Percentiles rank a stretch among this genome's conserved stretches.
Evolutionary conservation across 2,329 filamentous ascomycete genomes (phyloP).

Genomic region (Penicillium thymicola): DNA sequence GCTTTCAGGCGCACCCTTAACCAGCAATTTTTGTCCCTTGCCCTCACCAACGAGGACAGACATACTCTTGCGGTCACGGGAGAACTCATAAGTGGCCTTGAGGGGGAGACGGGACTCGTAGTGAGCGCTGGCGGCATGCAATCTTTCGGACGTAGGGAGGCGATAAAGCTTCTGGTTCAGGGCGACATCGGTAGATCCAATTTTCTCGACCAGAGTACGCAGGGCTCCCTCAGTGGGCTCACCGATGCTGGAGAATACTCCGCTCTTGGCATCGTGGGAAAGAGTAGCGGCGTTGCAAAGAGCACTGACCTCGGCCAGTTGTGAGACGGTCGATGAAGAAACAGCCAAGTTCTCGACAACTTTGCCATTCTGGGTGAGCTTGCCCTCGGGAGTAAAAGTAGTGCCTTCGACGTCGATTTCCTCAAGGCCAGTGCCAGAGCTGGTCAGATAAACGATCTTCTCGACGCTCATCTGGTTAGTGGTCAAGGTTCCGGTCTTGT

Average conservation of each 20-base stretch:
- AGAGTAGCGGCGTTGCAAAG: conserved; percentile 89
- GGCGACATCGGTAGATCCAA: conserved; percentile 72
- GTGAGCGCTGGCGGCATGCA: conserved; percentile 78
- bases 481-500: conserved; percentile 97
- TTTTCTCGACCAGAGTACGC: conserved; percentile 86
- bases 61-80: conserved; percentile 98
- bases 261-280: conserved; percentile 73
- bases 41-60: conserved; percentile 80
- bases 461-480: conserved; percentile 99
- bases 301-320: conserved; percentile 67
- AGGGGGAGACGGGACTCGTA: conserved; percentile 75
- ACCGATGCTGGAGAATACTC: conserved; percentile 76
- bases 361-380: conserved; percentile 67
- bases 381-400: conserved; percentile 81
- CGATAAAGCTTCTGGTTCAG: conserved; percentile 52
- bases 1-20: conserved; percentile 95
- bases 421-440: conserved; percentile 69
- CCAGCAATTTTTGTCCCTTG: conserved; percentile 73
- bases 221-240: conserved; percentile 95
- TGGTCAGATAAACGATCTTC: conserved; percentile 80
- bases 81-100: conserved; percentile 92
- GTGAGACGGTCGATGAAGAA: conserved; percentile 71
- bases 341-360: conserved; percentile 64
- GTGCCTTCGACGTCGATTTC: conserved; percentile 90
- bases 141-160: conserved; percentile 55